Evolutionary conservation across 2,329 filamentous ascomycete genomes (phyloP).

Genomic region (Mycocentrospora acerina): DNA sequence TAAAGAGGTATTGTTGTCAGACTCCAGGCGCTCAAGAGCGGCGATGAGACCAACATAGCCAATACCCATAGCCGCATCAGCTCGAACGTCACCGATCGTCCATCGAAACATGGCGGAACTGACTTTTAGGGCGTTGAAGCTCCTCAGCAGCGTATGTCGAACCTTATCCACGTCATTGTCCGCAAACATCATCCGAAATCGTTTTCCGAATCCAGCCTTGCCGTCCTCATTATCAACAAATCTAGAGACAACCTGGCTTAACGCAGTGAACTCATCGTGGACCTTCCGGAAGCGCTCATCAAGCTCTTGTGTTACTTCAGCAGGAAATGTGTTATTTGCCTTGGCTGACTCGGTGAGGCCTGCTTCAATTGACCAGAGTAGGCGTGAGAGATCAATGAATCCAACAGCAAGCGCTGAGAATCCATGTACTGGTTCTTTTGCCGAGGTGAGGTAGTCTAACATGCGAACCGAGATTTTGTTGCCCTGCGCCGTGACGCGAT

Average conservation of each 20-base stretch:
- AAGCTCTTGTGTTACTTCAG: conserved; percentile 63
- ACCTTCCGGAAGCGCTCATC: conserved; percentile 64
- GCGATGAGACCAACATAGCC: conserved; percentile 68
- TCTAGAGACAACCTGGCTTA: conserved; percentile 64
- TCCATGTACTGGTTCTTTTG: conserved; percentile 40
- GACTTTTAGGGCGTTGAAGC: conserved; percentile 63
- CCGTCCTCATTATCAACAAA: conserved; percentile 61
- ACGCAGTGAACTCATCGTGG: conserved; percentile 61
- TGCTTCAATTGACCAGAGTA: conserved; percentile 68
- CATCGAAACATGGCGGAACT: conserved; percentile 66
- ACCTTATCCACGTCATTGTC: conserved; percentile 63
- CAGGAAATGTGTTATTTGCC: conserved; percentile 55
- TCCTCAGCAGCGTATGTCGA: conserved; percentile 58
- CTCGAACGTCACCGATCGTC: conserved; percentile 59
- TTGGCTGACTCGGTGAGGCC: conserved; percentile 55
- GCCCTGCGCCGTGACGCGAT: conserved; percentile 57
- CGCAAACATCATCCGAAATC: conserved; percentile 57
- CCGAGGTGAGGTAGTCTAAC: conserved; percentile 39
- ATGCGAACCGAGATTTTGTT: conserved; percentile 54
- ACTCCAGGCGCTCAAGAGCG: conserved; percentile 58
- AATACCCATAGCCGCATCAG: conserved; percentile 63
- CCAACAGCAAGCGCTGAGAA: conserved; percentile 61
- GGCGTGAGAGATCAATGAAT: conserved; percentile 67
- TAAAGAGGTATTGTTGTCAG: conserved; percentile 33
- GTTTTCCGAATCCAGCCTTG: conserved; percentile 61